Conservation (phyloP, 129 eudicot genomes). For the Tagetes patula region DNA sequence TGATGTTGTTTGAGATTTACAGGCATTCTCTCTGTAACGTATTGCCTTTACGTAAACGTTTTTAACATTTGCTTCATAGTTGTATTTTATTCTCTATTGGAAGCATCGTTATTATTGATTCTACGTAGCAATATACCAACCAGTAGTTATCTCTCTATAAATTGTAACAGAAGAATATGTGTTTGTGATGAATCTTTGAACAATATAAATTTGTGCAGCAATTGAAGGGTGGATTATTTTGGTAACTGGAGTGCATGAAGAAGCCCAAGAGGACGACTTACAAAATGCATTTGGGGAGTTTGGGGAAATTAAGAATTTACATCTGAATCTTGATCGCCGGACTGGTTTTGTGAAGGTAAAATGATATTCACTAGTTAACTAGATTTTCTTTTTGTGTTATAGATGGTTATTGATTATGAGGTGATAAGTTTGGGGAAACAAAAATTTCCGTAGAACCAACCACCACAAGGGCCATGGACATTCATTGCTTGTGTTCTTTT, state of each 20-base stretch:
- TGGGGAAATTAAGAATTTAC: constrained; percentile 90
- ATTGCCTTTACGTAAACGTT: neutral
- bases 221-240: constrained; percentile 97
- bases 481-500: too few species aligned
- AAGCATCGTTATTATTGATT: neutral
- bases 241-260: constrained; percentile 97
- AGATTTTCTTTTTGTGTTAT: neutral
- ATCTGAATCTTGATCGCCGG: constrained; percentile 94
- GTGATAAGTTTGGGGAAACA: neutral
- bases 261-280: constrained; percentile 96
- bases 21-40: neutral
- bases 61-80: neutral
- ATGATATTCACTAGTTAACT: neutral
- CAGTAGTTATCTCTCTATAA: constrained; percentile 2
- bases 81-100: neutral
- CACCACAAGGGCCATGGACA: too few species aligned
- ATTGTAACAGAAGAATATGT: constrained; percentile 3
- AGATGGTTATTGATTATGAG: neutral
- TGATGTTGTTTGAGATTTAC: constrained; percentile 17
- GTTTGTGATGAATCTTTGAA: constrained; percentile 13
- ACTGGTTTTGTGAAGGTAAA: constrained; percentile 91
- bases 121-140: neutral
- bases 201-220: constrained; percentile 50
- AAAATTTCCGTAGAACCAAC: too few species aligned
- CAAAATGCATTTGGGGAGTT: constrained; percentile 85